Evolutionary conservation across 2,329 filamentous ascomycete genomes (phyloP), one percentile per base, ranked within the genome.

Genomic region (Boeremia exigua): DNA sequence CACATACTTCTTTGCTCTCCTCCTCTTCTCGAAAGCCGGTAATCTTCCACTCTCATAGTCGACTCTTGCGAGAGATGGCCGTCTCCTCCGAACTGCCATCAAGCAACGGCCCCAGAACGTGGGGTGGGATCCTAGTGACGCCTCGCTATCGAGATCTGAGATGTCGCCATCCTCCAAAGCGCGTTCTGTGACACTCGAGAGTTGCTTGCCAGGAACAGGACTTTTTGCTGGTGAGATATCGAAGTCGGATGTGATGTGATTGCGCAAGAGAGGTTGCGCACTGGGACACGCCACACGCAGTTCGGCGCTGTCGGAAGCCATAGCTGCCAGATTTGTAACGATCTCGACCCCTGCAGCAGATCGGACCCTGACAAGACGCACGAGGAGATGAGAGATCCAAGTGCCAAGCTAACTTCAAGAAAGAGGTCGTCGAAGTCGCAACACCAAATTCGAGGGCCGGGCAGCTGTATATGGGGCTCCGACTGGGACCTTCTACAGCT

Each of bases 71-170:
- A 52, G 43, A 36, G 56, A 61, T 60, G 65, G 61, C 48, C 66
- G 63, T 40, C 70, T 62, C 45, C 65, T 59, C 33, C 65, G 59
- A 33, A 70, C 45, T 42, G 63, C 59, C 70, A 72, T 73, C 39
- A 68, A 67, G 23, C 73, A 59, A 15, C 69, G 64, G 40, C 48
- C 56, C 66, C 69, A 73, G 34, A 73, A 58, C 7, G 33, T 51
- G 53, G 47, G 53, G 42, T 47, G 53, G 27, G 32, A 42, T 33
- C 42, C 47, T 56, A 56, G 42, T 19, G 53, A 51, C 28, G 47
- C 60, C 10, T 64, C 61, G 37, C 62, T 67, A 28, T 52, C 56
- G 11, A 40, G 56, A 12, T 54, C 58, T 9, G 63, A 61, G 17
- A 55, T 46, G 14, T 68, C 48, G 46, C 65, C 72, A 71, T 73